Evolutionary conservation across 148 eudicot species (phyloP), one percentile per base, ranked within the genome.

Genomic region (Gaultheria prostrata): DNA sequence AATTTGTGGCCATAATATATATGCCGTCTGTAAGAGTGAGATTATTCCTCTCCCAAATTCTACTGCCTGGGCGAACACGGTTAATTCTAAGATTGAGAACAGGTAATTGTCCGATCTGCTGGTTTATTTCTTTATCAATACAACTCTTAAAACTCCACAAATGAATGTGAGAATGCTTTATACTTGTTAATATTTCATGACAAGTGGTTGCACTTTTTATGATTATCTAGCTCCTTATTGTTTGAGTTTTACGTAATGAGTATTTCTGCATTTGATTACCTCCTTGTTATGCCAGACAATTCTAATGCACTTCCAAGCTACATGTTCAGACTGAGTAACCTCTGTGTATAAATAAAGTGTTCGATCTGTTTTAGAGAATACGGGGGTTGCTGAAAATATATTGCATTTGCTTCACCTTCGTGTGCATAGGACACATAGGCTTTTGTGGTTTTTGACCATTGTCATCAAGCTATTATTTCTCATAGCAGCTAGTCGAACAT

Each of bases 11-110:
- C 99, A 97, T 86, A 77, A 81, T 13, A 79, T 97, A 75, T 97
- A 97, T 88, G 95, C 94, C 28, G 76, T 97, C 77, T 87, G 95
- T 26, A 95, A 97, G 88, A 94, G 93, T 83, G 95, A 90, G 87
- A 84, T 97, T 80, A 90, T 97, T 81, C 89, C 93, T 15, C 79
- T 97, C 81, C 89, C 93, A 75, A 89, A 94, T 87, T 86, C 94
- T 83, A 79, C 83, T 46, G 88, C 83, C 78, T 86, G 80, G 67
- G 80, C 89, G 28, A 83, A 82, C 79, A 82, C 89, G 88, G 78
- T 71, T 77, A 80, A 84, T 74, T 88, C 84, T 48, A 88, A 75
- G 84, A 89, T 86, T 82, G 98, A 95, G 87, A 87, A 84, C 90
- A 95, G 98, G 98, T 95, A 32, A 75, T 59, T 76, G 35, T 76